phyloP scores from a whole-genome alignment of 2,329 filamentous ascomycete genomes.

The Metarhizium guizhouense region DNA sequence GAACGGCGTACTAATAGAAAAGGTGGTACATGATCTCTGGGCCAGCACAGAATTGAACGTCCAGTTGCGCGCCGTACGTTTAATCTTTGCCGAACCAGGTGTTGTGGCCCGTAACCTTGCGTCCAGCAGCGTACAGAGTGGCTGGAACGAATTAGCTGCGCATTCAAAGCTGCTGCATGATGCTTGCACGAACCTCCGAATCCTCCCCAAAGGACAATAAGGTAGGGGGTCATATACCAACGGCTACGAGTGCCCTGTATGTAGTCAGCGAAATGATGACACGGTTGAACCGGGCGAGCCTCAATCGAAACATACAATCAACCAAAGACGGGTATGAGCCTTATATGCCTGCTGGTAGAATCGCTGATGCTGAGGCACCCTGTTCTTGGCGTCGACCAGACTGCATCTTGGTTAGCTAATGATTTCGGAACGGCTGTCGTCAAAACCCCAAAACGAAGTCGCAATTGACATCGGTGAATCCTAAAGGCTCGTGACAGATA shows the following conservation, averaged over 20 bases:
- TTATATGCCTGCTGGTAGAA: conserved; percentile 67
- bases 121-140: conserved; percentile 62
- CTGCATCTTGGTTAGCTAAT: conserved; percentile 23
- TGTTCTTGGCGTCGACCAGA: conserved; percentile 65
- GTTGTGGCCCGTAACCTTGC: conserved; percentile 70
- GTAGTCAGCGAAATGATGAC: conserved; percentile 6
- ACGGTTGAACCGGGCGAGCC: not conserved
- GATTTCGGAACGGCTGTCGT: conserved; percentile 2
- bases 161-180: not conserved
- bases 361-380: conserved; percentile 65
- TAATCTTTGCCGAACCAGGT: conserved; percentile 60
- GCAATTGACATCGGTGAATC: not conserved
- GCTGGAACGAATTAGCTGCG: conserved; percentile 25
- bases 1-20: not conserved
- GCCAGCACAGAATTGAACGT: not conserved
- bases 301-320: conserved; percentile 52
- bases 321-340: conserved; percentile 61
- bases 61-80: conserved; percentile 1
- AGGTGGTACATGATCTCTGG: not conserved
- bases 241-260: conserved; percentile 55
- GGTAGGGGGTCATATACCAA: conserved; percentile 59
- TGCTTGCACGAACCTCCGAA: conserved; percentile 45
- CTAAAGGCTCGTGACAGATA: not conserved
- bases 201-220: conserved; percentile 52
- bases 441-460: not conserved